Conservation (phyloP, 1,284 basidiomycete species). For the Cerrena zonata region DNA sequence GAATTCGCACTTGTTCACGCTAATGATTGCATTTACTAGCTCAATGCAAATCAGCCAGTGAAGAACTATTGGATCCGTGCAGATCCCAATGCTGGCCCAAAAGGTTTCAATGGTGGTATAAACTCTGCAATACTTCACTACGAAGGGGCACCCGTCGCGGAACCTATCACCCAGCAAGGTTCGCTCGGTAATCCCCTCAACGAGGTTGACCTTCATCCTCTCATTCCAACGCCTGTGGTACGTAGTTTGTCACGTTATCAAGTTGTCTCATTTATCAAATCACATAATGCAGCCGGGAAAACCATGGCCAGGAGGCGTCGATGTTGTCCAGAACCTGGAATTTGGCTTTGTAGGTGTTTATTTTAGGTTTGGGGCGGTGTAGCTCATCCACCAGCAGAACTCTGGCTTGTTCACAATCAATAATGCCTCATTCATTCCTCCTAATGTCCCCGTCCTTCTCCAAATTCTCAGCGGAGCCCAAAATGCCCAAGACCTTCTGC, state of each 20-base stretch:
- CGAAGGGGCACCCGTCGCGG: constrained; percentile 33
- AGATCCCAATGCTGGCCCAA: constrained; percentile 27
- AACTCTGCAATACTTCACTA: constrained; percentile 40
- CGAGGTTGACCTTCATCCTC: constrained; percentile 25
- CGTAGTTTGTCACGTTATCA: neutral
- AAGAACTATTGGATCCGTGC: constrained; percentile 42
- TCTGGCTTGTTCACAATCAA: constrained; percentile 21
- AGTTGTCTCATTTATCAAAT: neutral
- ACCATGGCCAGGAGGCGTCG: constrained; percentile 22
- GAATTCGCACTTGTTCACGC: constrained; percentile 19
- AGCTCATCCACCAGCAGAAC: constrained; percentile 6
- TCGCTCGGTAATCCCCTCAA: constrained; percentile 15
- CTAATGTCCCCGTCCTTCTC: constrained; percentile 29
- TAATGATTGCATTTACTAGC: constrained; percentile 8
- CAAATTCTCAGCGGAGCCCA: constrained; percentile 31
- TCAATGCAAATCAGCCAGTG: constrained; percentile 30
- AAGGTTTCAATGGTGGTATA: constrained; percentile 32
- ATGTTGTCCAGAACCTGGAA: constrained; percentile 23
- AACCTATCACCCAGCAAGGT: constrained; percentile 36
- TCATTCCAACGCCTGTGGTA: constrained; percentile 12
- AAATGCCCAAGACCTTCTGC: constrained; percentile 23
- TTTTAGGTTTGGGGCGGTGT: neutral
- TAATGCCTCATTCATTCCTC: constrained; percentile 17
- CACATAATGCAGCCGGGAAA: constrained; percentile 23
- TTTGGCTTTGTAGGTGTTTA: constrained; percentile 17